Conservation (phyloP, 805 yeast species). For the Gaillardinia entomophila region DNA sequence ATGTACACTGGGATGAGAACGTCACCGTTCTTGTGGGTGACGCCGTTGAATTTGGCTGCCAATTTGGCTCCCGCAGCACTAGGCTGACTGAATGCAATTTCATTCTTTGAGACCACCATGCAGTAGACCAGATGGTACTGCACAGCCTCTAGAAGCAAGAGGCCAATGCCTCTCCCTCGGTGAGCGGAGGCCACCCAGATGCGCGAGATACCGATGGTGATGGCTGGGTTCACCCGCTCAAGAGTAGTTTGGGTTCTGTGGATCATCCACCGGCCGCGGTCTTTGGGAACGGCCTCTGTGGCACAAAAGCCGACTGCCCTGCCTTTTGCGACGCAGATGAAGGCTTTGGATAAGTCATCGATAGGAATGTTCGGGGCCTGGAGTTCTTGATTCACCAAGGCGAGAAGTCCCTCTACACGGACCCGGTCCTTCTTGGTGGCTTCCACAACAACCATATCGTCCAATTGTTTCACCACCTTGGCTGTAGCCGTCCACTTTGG, state of each 20-base stretch:
- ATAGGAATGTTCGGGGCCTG: conserved; percentile 39
- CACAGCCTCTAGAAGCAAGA: conserved; percentile 38
- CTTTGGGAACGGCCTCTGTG: conserved; percentile 36
- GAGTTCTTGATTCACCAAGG: conserved; percentile 53
- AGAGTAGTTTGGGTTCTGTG: conserved; percentile 46
- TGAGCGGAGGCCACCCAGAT: conserved; percentile 40
- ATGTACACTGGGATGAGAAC: conserved; percentile 45
- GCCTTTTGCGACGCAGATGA: conserved; percentile 40
- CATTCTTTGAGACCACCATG: conserved; percentile 28
- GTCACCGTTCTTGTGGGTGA: conserved; percentile 48
- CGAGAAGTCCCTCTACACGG: conserved; percentile 36
- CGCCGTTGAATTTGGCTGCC: conserved; percentile 53
- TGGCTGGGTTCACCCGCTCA: conserved; percentile 28
- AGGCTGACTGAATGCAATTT: conserved; percentile 71
- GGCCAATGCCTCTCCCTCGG: conserved; percentile 49
- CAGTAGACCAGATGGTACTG: conserved; percentile 46
- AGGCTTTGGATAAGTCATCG: conserved; percentile 28
- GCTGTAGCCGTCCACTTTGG: conserved; percentile 39
- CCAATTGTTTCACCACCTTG: too few species aligned
- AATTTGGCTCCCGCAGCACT: conserved; percentile 58
- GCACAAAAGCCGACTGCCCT: conserved; percentile 54
- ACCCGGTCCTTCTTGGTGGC: too few species aligned
- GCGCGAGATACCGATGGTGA: conserved; percentile 33
- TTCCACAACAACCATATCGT: too few species aligned
- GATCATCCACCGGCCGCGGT: conserved; percentile 56